Base-by-base conservation (phyloP, 805 yeast genomes). In the Suhomyces kilbournensis region DNA sequence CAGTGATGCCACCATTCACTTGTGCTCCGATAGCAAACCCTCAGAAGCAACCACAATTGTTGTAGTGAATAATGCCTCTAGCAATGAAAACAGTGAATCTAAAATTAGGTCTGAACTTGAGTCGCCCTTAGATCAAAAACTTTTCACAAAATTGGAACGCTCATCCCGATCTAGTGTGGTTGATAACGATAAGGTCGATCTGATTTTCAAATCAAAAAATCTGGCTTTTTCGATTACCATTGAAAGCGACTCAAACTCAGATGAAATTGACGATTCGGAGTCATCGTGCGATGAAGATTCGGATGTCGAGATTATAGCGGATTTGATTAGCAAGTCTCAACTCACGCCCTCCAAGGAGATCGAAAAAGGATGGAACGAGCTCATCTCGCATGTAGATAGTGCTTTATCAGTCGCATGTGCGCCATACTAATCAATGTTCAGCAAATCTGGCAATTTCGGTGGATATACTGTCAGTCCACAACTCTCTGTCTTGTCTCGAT, bases 401-500 rank as follows among this genome's bases (percentile, higher is more conserved):
- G 63, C 54, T 15, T 32, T 53, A 4, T 19, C 40, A 5, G 25
- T 28, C 39, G 23, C 30, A 17, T 42, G 28, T 14, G 19, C 45
- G 8, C 19, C 30, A 23, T 42, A 22, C 3, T 20, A 20, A 12
- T 25, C 28, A 32, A 19, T 47, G 34, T 14, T 48, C 34, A 1
- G 71, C 59, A 57, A 68, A 71, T 48, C 82, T 62, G 53, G 80
- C 81, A 49, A 79, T 72, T 54, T 80, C 84, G 14, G 69, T 60
- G 48, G 67, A 60, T 15, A 81, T 64, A 44, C 67, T 66, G 8
- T 71, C 61, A 3, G 88, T 92, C 98, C 98, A 92, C 30, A 81
- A 56, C 61, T 93, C 97, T 50, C 92, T 74, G 59, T 90, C 96
- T 55, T 86, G 86, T 39, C 93, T 71, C 1, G 96, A 88, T 46